Conservation (phyloP, 805 yeast species). For the Zygotorulaspora sp. region DNA sequence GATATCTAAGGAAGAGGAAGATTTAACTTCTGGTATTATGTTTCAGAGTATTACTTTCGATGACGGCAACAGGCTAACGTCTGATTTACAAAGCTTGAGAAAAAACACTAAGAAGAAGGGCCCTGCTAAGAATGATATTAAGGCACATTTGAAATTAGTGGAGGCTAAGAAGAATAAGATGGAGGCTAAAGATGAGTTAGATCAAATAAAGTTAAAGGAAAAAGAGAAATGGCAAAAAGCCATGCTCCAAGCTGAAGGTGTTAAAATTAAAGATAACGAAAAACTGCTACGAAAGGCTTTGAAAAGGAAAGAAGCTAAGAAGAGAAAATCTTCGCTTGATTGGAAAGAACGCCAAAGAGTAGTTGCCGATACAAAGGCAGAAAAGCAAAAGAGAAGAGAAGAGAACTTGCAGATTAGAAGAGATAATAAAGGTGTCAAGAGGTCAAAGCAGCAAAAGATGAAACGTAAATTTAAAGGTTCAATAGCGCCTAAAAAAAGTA, state of each 20-base stretch:
- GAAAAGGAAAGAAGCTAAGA: conserved; percentile 75
- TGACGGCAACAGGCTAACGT: conserved; percentile 75
- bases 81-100: conserved; percentile 59
- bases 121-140: conserved; percentile 77
- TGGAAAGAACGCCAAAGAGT: conserved; percentile 87
- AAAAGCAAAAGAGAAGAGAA: conserved; percentile 81
- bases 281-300: conserved; percentile 78
- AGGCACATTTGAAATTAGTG: conserved; percentile 71
- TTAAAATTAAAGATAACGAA: conserved; percentile 86
- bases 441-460: conserved; percentile 68
- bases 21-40: conserved; percentile 43
- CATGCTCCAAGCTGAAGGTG: conserved; percentile 81
- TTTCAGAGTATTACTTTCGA: conserved; percentile 79
- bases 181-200: conserved; percentile 57
- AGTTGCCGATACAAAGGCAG: conserved; percentile 69
- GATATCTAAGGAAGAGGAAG: conserved; percentile 34
- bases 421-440: conserved; percentile 77
- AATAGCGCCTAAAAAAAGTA: conserved; percentile 42
- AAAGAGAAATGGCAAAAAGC: conserved; percentile 84
- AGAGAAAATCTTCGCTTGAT: conserved; percentile 81
- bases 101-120: conserved; percentile 59
- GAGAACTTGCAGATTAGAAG: conserved; percentile 82
- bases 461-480: conserved; percentile 57
- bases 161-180: conserved; percentile 70
- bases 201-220: conserved; percentile 51